Evolutionary conservation across 257 asterid species (phyloP), one percentile per base, ranked within the genome.

Genomic region (Solanum acaule): DNA sequence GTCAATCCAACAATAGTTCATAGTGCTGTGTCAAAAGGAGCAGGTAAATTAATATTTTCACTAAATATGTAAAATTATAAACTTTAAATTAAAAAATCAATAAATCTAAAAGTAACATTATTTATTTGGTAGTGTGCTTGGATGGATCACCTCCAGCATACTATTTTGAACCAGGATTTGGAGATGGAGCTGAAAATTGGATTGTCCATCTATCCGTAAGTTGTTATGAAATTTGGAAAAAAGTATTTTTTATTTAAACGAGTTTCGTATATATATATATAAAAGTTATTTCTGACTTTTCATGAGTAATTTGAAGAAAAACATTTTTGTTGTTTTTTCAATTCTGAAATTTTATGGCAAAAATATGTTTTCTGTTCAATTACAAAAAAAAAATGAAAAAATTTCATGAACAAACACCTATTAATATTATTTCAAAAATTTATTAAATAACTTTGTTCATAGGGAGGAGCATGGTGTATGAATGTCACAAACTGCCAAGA

Each of bases 91-190:
- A 2, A 6, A 42, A 78, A 78, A 27, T 8, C 2, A 79, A 44
- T 7, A 25, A 42, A 22, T 7, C 27, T 42, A 25, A 42, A 25
- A 4, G 5, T 81, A 29, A 79, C 27, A 81, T 5, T 16, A 16
- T 42, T 27, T 81, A 46, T 29, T 44, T 29, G 85, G 40, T 25
- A 81, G 85, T 81, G 85, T 81, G 85, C 68, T 81, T 81, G 85
- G 85, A 81, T 29, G 85, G 85, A 81, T 81, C 85, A 81, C 85
- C 68, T 81, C 85, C 85, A 27, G 85, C 85, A 27, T 81, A 81
- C 85, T 29, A 81, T 46, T 81, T 81, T 46, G 67, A 15, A 16
- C 85, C 85, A 29, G 85, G 85, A 81, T 81, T 81, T 81, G 85
- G 67, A 81, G 40, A 27, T 16, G 68, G 68, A 29, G 85, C 13